A percentile compares a stretch with the other conserved stretches of the same genome.
Evolutionary conservation across 2,329 filamentous ascomycete species (phyloP).

Genomic region (Aspergillus calidoustus): DNA sequence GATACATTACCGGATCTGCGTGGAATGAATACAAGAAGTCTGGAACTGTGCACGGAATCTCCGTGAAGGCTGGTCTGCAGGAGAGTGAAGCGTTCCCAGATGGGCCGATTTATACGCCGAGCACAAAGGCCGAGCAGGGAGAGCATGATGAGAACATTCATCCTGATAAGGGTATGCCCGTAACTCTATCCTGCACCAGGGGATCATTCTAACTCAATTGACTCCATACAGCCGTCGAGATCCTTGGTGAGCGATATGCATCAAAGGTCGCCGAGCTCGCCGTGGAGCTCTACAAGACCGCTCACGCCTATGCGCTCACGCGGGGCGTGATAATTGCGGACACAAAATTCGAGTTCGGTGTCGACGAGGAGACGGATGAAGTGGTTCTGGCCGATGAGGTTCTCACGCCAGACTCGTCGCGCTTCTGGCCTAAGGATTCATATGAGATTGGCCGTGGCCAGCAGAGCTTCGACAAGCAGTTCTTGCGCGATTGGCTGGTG

Average conservation of each 20-base stretch:
- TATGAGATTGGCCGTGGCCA: constrained; percentile 77
- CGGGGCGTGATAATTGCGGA: constrained; percentile 78
- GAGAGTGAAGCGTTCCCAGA: constrained; percentile 72
- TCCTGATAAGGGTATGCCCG: constrained; percentile 61
- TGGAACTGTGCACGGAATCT: constrained; percentile 80
- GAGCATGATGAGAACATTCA: constrained; percentile 86
- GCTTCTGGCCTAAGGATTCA: constrained; percentile 80
- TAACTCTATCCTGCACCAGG: background rate
- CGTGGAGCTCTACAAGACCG: constrained; percentile 65
- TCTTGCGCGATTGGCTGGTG: constrained; percentile 80
- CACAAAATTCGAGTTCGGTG: constrained; percentile 77
- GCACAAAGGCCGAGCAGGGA: constrained; percentile 81
- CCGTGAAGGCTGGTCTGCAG: constrained; percentile 68
- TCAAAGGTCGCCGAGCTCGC: constrained; percentile 67
- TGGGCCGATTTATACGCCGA: constrained; percentile 75
- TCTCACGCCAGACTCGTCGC: constrained; percentile 78
- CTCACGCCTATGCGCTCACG: constrained; percentile 50
- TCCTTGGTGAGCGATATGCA: constrained; percentile 70
- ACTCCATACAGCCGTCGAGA: constrained; percentile 51
- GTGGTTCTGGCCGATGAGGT: constrained; percentile 84
- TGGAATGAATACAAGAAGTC: constrained; percentile 76
- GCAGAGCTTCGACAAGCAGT: constrained; percentile 88
- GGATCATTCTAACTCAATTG: background rate
- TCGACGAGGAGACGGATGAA: constrained; percentile 67
- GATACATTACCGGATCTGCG: constrained; percentile 84